Evolutionary conservation across 1,284 basidiomycete genomes (phyloP).

Genomic region (Prillingera fragicola): DNA sequence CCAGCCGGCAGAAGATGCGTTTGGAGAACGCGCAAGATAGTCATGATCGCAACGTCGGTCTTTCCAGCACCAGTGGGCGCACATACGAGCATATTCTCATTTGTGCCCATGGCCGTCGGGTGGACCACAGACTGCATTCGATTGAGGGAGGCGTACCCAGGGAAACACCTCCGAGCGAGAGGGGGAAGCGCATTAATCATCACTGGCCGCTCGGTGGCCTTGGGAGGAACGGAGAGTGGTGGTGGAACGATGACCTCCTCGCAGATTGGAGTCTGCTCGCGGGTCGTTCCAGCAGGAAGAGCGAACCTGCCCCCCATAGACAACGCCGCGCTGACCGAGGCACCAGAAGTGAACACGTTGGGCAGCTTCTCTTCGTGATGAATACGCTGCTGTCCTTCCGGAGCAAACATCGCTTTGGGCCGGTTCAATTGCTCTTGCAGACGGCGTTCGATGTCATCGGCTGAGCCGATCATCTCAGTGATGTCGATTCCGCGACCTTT

Average conservation of each 20-base stretch:
- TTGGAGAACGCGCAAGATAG: conserved; percentile 79
- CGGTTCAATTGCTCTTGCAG: conserved; percentile 39
- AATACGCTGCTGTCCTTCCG: conserved; percentile 27
- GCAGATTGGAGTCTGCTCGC: conserved; percentile 51
- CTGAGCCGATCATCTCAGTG: conserved; percentile 36
- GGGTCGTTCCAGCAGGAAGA: conserved; percentile 75
- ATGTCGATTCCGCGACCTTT: conserved; percentile 38
- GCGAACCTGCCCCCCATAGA: conserved; percentile 68
- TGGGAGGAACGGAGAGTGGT: conserved; percentile 70
- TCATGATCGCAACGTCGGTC: conserved; percentile 96
- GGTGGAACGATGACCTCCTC: conserved; percentile 86
- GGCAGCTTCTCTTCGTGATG: conserved; percentile 60
- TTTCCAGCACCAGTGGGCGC: conserved; percentile 98
- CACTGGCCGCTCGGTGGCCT: conserved; percentile 66
- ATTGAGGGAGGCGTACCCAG: conserved; percentile 84
- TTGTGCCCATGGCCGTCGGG: conserved; percentile 85
- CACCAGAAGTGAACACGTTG: conserved; percentile 77
- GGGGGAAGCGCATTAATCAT: conserved; percentile 69
- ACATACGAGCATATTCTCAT: conserved; percentile 95
- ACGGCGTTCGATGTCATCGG: conserved; percentile 27
- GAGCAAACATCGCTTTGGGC: conserved; percentile 35
- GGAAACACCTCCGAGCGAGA: conserved; percentile 79
- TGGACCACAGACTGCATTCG: conserved; percentile 94
- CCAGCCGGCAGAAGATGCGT: conserved; percentile 54
- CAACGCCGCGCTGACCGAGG: conserved; percentile 59